Base-by-base conservation (phyloP, 2,329 filamentous ascomycete species). In the Pseudonectria foliicola region DNA sequence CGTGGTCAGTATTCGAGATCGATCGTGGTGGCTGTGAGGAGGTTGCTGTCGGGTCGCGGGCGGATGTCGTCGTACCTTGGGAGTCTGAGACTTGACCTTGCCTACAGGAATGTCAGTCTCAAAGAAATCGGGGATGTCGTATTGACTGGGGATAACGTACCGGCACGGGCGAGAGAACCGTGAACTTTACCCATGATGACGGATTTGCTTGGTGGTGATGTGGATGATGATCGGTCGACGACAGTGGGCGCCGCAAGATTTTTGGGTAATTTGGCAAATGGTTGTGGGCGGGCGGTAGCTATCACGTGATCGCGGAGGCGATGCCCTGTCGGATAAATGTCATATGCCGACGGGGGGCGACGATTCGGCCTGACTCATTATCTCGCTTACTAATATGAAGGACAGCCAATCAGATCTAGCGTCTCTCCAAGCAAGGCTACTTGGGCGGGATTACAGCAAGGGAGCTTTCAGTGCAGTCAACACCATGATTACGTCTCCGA, bases 21-120 rank as follows among this genome's bases (percentile, higher is more conserved):
- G 45, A 35, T 46, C 44, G 48, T 40, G 42, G 37, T n/a, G 35
- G 35, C 36, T 30, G 27, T 14, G 13, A 35, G 42, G 25, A 46
- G 37, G 33, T 12, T 51, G 44, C 47, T 43, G 42, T 44, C 34
- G 32, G 40, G 39, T 50, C 28, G 37, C 35, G 43, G 44, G 18
- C 18, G 18, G 18, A 21, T 15, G 46, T 45, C 50, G 41, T 68
- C 77, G 68, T 77, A 88, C 84, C 80, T 90, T 89, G 62, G 85
- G 85, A 57, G 85, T 90, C 72, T 90, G 85, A 73, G 85, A 90
- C 84, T 94, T 93, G 81, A 95, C 88, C 80, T 94, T 94, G 75
- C 87, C 87, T 73, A 80, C 77, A 80, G 81, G 80, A 66, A 79
- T 81, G 68, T 60, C 45, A 57, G 52, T 48, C 35, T 45, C 36